Base-by-base conservation (phyloP, 2,329 filamentous ascomycete genomes). In the Beauveria australis region DNA sequence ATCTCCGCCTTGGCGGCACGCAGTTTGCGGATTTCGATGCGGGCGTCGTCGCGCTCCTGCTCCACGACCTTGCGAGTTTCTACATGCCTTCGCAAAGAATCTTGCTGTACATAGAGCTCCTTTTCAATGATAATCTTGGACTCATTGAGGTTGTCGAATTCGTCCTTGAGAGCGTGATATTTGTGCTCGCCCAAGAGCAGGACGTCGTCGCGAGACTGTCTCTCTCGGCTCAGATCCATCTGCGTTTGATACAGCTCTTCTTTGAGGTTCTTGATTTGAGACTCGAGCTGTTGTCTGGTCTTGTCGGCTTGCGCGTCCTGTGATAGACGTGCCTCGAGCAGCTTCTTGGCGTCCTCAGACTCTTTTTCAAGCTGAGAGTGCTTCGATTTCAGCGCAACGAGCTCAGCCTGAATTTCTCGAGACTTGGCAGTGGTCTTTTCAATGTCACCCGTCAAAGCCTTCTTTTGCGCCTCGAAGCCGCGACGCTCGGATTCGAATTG, bases 71-170 rank as follows among this genome's bases (percentile, higher is more conserved):
- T 81, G 37, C 91, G 85, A 52, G 90, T 88, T 72, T 96, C 92
- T 66, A 89, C 91, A 12, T 92, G 90, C 59, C 93, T 86, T 43
- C 94, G 86, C 51, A 97, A 82, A 12, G 90, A 89, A 70, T 99
- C 93, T 72, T 97, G 92, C 70, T 97, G 93, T 5, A 90, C 88
- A 71, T 97, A 97, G 72, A 99, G 87, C 74, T 97, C 93, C 73
- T 97, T 97, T 74, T 99, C 93, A 64, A 99, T 96, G 52, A 87
- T 96, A 68, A 97, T 96, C 74, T 99, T 99, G 30, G 91, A 88
- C 64, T 97, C 92, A 67, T 96, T 96, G 40, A 97, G 80, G 40
- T 85, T 84, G 54, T 95, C 88, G 67, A 87, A 96, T 65, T 97
- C 92, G 28, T 92, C 87, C 70, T 92, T 88, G 63, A 99, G 79